Evolutionary conservation across 2,329 filamentous ascomycete genomes (phyloP).

Genomic region (Aspergillus tamarii): DNA sequence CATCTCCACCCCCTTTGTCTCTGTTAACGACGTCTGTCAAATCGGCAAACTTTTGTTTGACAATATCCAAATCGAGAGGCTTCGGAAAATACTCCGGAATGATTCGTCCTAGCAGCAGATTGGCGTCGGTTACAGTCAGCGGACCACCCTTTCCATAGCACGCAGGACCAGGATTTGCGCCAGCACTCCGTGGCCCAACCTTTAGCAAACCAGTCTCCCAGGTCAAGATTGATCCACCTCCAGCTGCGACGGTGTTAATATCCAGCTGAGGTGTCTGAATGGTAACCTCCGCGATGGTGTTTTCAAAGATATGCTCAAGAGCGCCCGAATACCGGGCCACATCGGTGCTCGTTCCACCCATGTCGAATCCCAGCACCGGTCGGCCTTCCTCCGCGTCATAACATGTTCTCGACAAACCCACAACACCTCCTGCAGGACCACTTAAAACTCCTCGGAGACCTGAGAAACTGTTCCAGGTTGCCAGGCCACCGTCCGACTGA

Average conservation of each 20-base stretch:
- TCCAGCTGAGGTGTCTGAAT: slow-evolving; percentile 91
- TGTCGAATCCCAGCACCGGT: slow-evolving; percentile 91
- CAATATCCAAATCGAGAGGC: slow-evolving; percentile 72
- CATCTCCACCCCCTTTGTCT: slow-evolving; percentile 48
- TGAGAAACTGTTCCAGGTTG: slow-evolving; percentile 63
- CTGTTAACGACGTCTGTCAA: slow-evolving; percentile 76
- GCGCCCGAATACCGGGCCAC: slow-evolving; percentile 81
- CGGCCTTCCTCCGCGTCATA: slow-evolving; percentile 79
- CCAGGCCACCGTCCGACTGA: slow-evolving; percentile 75
- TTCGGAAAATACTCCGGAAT: slow-evolving; percentile 89
- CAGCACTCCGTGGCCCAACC: slow-evolving; percentile 85
- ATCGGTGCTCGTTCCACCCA: slow-evolving; percentile 91
- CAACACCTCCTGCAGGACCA: slow-evolving; percentile 84
- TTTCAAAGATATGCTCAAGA: slow-evolving; percentile 92
- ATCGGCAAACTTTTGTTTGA: slow-evolving; percentile 70
- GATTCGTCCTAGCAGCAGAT: slow-evolving; percentile 79
- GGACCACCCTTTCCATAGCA: slow-evolving; percentile 91
- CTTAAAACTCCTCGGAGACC: slow-evolving; percentile 83
- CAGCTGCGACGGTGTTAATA: slow-evolving; percentile 91
- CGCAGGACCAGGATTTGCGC: slow-evolving; percentile 85
- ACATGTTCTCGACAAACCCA: slow-evolving; percentile 87
- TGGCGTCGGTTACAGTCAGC: slow-evolving; percentile 90
- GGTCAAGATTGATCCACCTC: slow-evolving; percentile 70
- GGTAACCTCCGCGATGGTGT: slow-evolving; percentile 84
- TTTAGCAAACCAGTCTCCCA: slow-evolving; percentile 86